Percentiles rank a stretch among this genome's conserved stretches.
Evolutionary conservation across 768 basidiomycete genomes (phyloP).

Genomic region (Trametes maxima): DNA sequence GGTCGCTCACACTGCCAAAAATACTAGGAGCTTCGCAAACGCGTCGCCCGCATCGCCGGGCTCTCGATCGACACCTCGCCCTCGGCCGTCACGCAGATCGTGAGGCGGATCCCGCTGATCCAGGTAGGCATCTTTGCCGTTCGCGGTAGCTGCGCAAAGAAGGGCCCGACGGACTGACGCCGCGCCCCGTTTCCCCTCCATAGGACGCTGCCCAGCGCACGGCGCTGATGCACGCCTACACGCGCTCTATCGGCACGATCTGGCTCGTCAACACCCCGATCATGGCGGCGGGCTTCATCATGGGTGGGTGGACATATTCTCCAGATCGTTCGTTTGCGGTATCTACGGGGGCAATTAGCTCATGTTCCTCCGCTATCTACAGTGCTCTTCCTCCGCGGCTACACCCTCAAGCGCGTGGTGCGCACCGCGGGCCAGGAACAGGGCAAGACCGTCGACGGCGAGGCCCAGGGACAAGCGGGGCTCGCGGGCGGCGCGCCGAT

Average conservation of each 20-base stretch:
- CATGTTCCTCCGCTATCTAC: not conserved
- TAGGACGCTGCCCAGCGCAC: conserved; percentile 54
- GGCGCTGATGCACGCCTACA: conserved; percentile 61
- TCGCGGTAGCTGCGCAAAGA: no score
- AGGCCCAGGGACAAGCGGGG: conserved; percentile 20
- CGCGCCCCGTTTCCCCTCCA: no score
- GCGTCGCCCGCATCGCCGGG: conserved; percentile 42
- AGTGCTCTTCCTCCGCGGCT: conserved; percentile 62
- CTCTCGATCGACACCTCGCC: conserved; percentile 44
- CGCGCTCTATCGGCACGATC: conserved; percentile 60
- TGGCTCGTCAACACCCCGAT: conserved; percentile 70
- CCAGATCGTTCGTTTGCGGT: no score
- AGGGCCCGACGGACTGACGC: not conserved
- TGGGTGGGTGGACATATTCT: conserved; percentile 30
- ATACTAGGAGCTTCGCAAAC: conserved; percentile 40
- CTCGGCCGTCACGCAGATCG: conserved; percentile 48
- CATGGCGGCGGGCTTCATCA: conserved; percentile 51
- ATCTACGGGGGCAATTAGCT: not conserved
- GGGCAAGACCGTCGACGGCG: conserved; percentile 31
- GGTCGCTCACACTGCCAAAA: no score
- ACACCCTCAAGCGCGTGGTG: conserved; percentile 56
- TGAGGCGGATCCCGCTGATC: conserved; percentile 47
- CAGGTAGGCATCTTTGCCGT: conserved; percentile 36
- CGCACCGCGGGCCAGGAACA: conserved; percentile 40
- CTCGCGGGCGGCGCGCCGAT: conserved; percentile 6